These are phyloP conservation scores for Komagataea norvegica DNA, from an alignment of 1,139 yeast species.

Conservation along the genomic window DNA sequence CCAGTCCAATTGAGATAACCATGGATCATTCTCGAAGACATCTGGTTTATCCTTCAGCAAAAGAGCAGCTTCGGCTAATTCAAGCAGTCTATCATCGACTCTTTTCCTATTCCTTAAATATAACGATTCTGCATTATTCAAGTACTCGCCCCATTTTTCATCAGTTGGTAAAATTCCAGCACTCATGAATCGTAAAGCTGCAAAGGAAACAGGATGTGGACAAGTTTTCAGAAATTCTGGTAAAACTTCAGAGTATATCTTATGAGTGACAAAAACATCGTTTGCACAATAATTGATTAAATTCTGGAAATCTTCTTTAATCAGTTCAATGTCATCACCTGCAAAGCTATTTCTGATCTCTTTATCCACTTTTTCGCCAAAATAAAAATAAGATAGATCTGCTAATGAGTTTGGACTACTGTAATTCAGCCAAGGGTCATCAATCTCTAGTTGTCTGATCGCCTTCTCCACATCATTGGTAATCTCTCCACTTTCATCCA, in stretches of 20 bases:
- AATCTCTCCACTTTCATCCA: slow-evolving; percentile 19
- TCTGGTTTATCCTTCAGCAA: slow-evolving; percentile 33
- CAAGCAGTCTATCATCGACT: slow-evolving; percentile 55
- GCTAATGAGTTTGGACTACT: slow-evolving; percentile 80
- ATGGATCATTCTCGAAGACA: slow-evolving; percentile 55
- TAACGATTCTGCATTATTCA: slow-evolving; percentile 60
- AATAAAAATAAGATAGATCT: slow-evolving; percentile 77
- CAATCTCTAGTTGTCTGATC: slow-evolving; percentile 26
- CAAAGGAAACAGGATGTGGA: slow-evolving; percentile 95
- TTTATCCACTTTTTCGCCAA: slow-evolving; percentile 67
- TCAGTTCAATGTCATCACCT: slow-evolving; percentile 46
- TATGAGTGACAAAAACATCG: slow-evolving; percentile 75
- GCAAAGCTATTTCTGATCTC: slow-evolving; percentile 60
- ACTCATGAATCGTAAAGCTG: slow-evolving; percentile 75
- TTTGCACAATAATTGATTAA: slow-evolving; percentile 78
- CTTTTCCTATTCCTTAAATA: slow-evolving; percentile 55
- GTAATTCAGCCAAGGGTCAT: slow-evolving; percentile 71
- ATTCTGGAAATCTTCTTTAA: slow-evolving; percentile 52
- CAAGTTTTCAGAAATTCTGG: slow-evolving; percentile 64
- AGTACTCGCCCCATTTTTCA: slow-evolving; percentile 65
- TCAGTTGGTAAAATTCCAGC: slow-evolving; percentile 80
- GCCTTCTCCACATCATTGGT: slow-evolving; percentile 17
- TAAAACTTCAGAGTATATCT: slow-evolving; percentile 61
- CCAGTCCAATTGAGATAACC: slow-evolving; percentile 93
- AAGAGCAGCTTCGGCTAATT: slow-evolving; percentile 59